Conservation (phyloP, 75 land plant genomes). For the Isoetes taiwanensis region DNA sequence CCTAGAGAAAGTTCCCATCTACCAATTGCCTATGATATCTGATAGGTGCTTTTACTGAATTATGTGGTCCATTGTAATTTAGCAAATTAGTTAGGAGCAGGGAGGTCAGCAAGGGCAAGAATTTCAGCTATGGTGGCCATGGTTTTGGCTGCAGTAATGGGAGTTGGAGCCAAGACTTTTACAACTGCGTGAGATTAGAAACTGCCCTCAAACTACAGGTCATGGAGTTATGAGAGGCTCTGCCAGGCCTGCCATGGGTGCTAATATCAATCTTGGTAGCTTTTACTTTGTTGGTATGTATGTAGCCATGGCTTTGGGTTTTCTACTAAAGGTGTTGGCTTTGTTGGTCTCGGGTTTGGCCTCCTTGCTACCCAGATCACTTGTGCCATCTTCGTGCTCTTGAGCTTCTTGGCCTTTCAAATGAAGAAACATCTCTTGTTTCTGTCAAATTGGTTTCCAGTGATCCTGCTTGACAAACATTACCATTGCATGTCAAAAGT, state of each 20-base stretch:
- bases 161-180: slow-evolving; percentile 33
- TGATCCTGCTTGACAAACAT: no score
- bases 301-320: neutral
- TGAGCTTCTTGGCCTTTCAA: no score
- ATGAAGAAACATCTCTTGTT: no score
- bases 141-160: slow-evolving; percentile 20
- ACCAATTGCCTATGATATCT: no score
- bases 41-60: no score
- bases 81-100: slow-evolving; percentile 42
- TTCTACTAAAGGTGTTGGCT: neutral
- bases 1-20: no score
- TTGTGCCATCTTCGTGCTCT: neutral
- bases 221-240: neutral
- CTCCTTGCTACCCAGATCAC: neutral
- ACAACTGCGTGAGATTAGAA: slow-evolving; percentile 8
- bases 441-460: no score
- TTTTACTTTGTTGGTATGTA: slow-evolving; percentile 5
- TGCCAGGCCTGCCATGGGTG: neutral
- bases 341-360: slow-evolving; percentile 2
- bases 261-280: slow-evolving; percentile 1
- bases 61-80: slow-evolving; percentile 43
- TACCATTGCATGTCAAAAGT: no score
- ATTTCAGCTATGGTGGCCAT: slow-evolving; percentile 27
- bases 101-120: slow-evolving; percentile 28
- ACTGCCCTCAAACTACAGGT: slow-evolving; percentile 2